Conservation (phyloP, 2,329 filamentous ascomycete genomes). For the Sporothrix protearum region DNA sequence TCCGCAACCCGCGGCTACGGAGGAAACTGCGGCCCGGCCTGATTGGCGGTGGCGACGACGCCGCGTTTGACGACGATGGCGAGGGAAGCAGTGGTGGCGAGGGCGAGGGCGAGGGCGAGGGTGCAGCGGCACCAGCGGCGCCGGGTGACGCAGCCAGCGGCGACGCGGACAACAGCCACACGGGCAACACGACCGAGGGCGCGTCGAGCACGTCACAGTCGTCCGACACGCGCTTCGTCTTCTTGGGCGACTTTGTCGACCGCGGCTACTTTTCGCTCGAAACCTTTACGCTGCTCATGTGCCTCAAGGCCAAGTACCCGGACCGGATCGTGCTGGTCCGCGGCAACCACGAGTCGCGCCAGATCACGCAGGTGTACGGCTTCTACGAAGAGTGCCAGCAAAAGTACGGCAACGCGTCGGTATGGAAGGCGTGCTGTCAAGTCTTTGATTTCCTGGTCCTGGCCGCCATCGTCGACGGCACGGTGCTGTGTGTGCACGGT, state of each 20-base stretch:
- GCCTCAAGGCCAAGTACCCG: conserved; percentile 82
- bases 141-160: conserved; percentile 28
- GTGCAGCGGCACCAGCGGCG: conserved; percentile 43
- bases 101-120: conserved; percentile 48
- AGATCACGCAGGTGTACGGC: conserved; percentile 97
- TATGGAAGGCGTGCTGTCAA: conserved; percentile 99
- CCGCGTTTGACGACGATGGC: conserved; percentile 45
- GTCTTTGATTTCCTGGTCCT: conserved; percentile 98
- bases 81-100: conserved; percentile 49
- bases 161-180: conserved; percentile 32
- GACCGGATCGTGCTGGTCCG: conserved; percentile 93
- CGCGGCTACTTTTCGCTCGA: conserved; percentile 96
- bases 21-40: conserved; percentile 65
- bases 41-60: conserved; percentile 40
- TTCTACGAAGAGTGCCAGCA: conserved; percentile 98
- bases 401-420: conserved; percentile 97
- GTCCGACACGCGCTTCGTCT: conserved; percentile 56
- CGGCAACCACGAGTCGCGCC: conserved; percentile 95
- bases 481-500: conserved; percentile 97
- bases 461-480: conserved; percentile 94
- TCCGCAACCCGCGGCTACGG: conserved; percentile 80
- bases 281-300: conserved; percentile 95
- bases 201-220: conserved; percentile 40
- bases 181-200: conserved; percentile 37
- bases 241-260: conserved; percentile 89